Conservation (phyloP, 2,329 filamentous ascomycete genomes). For the Botrytis hyacinthi region DNA sequence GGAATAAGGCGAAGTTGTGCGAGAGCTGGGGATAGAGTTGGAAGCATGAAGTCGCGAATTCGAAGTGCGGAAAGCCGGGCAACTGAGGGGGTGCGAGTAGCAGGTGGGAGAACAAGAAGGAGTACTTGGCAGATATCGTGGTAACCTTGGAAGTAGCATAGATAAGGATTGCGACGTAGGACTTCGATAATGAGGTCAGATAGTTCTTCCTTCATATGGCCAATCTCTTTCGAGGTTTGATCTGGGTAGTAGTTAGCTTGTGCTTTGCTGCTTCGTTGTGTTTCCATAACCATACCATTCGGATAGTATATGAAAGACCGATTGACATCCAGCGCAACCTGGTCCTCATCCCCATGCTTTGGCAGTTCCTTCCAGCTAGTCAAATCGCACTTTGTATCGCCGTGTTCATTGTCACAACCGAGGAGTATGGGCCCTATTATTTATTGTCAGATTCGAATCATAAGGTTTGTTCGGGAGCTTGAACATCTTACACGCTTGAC, state of each 20-base stretch:
- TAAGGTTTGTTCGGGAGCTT: not conserved
- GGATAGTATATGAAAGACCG: constrained; percentile 98
- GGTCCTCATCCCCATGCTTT: constrained; percentile 81
- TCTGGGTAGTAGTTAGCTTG: constrained; percentile 48
- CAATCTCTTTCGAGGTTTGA: constrained; percentile 66
- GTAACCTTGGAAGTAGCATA: constrained; percentile 97
- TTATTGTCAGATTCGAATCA: constrained; percentile 25
- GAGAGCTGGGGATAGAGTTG: constrained; percentile 75
- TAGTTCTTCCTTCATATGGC: constrained; percentile 70
- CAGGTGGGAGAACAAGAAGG: constrained; percentile 73
- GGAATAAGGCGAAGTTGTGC: constrained; percentile 86
- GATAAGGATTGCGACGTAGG: constrained; percentile 74
- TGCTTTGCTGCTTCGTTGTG: constrained; percentile 18
- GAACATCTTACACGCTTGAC: constrained; percentile 68
- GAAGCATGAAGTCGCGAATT: constrained; percentile 97
- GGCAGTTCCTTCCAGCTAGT: constrained; percentile 52
- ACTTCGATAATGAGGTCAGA: constrained; percentile 77
- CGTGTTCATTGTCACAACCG: constrained; percentile 39
- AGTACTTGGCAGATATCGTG: constrained; percentile 98
- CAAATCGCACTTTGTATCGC: constrained; percentile 29
- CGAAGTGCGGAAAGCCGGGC: constrained; percentile 82
- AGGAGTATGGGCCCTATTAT: constrained; percentile 62
- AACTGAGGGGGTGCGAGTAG: constrained; percentile 60
- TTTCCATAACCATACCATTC: constrained; percentile 54
- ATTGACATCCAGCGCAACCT: constrained; percentile 89